phyloP scores from a whole-genome alignment of 2,329 filamentous ascomycete species.

The Paraphoma chrysanthemicola region DNA sequence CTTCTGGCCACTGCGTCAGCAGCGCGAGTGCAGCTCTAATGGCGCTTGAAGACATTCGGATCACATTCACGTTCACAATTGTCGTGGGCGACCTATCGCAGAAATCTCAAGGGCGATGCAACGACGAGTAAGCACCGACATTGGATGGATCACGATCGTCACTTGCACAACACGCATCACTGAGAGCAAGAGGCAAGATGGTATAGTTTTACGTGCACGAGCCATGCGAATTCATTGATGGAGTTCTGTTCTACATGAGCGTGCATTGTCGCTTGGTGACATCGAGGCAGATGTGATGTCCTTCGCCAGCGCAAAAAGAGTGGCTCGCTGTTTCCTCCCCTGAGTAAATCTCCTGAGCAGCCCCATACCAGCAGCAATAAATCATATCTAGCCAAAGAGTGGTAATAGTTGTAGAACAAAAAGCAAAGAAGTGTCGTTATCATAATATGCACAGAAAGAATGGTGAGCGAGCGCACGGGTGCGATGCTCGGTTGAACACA shows the following conservation, averaged over 20 bases:
- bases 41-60: not conserved
- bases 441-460: conserved; percentile 41
- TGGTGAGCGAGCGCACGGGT: not conserved
- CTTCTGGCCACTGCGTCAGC: no score
- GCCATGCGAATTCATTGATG: conserved; percentile 28
- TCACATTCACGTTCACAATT: not conserved
- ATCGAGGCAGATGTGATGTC: conserved; percentile 11
- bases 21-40: conserved; percentile 1
- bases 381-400: conserved; percentile 9
- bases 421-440: conserved; percentile 28
- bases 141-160: not conserved
- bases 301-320: conserved; percentile 12
- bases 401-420: conserved; percentile 11
- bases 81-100: no score
- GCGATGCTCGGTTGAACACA: conserved; percentile 9
- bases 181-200: not conserved
- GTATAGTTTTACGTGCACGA: conserved; percentile 25
- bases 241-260: conserved; percentile 24
- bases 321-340: conserved; percentile 9
- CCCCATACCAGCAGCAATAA: conserved; percentile 29
- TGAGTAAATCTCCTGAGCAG: conserved; percentile 5
- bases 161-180: not conserved
- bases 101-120: no score
- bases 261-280: conserved; percentile 27
- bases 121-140: no score